A percentile compares a stretch with the other conserved stretches of the same genome.
Evolutionary conservation across 1,284 basidiomycete genomes (phyloP).

Genomic region (Naganishia sp.): DNA sequence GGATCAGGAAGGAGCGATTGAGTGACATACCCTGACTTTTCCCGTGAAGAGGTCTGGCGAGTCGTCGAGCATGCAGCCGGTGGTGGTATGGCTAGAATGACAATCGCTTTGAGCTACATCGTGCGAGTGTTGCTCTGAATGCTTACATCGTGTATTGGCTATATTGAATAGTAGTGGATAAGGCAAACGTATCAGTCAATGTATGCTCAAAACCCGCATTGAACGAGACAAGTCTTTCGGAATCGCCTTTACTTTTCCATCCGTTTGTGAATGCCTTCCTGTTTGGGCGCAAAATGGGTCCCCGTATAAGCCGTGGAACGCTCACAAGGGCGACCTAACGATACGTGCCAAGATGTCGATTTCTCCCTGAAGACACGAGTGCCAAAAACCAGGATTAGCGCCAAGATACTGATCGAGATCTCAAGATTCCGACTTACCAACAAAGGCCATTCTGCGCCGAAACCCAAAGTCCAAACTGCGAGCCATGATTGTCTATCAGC

Average conservation of each 20-base stretch:
- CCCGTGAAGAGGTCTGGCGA: constrained; percentile 42
- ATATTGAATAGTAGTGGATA: background rate
- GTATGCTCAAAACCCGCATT: background rate
- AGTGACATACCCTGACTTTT: background rate
- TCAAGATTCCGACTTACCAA: constrained; percentile 36
- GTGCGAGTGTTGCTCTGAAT: background rate
- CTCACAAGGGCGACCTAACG: no score
- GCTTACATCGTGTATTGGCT: constrained; percentile 50
- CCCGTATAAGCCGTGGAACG: background rate
- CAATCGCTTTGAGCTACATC: background rate
- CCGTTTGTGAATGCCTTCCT: constrained; percentile 50
- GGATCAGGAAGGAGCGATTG: no score
- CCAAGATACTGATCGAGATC: background rate
- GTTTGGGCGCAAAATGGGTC: background rate
- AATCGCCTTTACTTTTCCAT: constrained; percentile 43
- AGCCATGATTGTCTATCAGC: background rate
- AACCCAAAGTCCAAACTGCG: constrained; percentile 51
- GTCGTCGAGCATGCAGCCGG: constrained; percentile 45
- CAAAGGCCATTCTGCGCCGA: constrained; percentile 43
- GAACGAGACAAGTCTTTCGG: background rate
- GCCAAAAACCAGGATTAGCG: no score
- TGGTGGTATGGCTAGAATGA: constrained; percentile 42
- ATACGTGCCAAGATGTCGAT: constrained; percentile 49
- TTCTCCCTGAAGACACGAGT: constrained; percentile 42
- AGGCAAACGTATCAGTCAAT: background rate